Evolutionary conservation across 1,139 yeast genomes (phyloP).

Genomic region (Zygoascus meyerae): DNA sequence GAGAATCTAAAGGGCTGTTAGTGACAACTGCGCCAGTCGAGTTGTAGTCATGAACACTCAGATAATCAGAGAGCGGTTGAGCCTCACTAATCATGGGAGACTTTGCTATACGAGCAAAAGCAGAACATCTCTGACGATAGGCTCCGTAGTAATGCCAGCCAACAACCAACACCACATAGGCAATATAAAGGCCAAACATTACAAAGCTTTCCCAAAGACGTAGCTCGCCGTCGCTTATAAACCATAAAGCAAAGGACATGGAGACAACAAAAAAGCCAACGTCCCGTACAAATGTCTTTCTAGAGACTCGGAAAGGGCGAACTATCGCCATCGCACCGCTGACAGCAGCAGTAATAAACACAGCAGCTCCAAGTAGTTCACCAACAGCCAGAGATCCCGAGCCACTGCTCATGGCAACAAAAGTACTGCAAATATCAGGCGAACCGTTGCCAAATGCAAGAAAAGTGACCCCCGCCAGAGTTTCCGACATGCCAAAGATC

Average conservation of each 20-base stretch:
- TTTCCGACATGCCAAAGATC: slow-evolving; percentile 59
- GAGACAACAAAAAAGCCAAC: slow-evolving; percentile 47
- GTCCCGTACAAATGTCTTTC: slow-evolving; percentile 50
- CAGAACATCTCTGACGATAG: too few relatives aligned
- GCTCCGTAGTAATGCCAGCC: slow-evolving; percentile 11
- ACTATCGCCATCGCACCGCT: slow-evolving; percentile 69
- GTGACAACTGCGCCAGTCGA: not conserved
- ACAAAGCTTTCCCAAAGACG: slow-evolving; percentile 42
- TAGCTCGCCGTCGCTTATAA: slow-evolving; percentile 44
- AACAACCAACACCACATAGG: slow-evolving; percentile 47
- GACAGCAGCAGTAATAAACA: slow-evolving; percentile 68
- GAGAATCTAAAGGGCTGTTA: not conserved
- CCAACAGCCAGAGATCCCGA: slow-evolving; percentile 78
- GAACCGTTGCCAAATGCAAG: slow-evolving; percentile 90
- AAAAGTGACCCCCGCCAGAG: slow-evolving; percentile 79
- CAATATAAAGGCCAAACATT: slow-evolving; percentile 46
- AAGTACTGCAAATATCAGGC: slow-evolving; percentile 84
- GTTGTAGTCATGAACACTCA: too few relatives aligned
- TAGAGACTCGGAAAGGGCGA: slow-evolving; percentile 57
- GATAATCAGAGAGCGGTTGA: too few relatives aligned
- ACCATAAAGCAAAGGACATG: slow-evolving; percentile 37
- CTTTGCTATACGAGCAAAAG: too few relatives aligned
- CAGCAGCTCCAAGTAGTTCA: slow-evolving; percentile 80
- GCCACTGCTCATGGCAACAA: slow-evolving; percentile 65
- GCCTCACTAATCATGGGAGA: too few relatives aligned